These are phyloP conservation scores for Chenopodium quinoa DNA, from an alignment of 148 eudicot genomes.

Conservation along the genomic window DNA sequence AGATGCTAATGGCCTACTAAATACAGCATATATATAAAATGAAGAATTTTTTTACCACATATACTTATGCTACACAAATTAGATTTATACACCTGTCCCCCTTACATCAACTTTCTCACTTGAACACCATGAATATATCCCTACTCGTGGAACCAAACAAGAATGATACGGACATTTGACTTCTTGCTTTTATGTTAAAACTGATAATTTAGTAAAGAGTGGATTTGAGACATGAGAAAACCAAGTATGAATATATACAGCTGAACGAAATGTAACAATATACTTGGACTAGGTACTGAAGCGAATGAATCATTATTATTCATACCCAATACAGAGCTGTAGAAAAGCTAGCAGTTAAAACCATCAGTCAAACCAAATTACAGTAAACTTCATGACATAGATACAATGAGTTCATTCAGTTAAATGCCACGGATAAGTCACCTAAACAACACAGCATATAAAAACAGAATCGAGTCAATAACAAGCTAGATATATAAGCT, in stretches of 20 bases:
- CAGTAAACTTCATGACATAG: not conserved
- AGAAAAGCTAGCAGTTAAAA: not conserved
- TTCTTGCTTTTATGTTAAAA: not conserved
- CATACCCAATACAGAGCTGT: not conserved
- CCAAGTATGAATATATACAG: not conserved
- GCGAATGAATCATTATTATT: not conserved
- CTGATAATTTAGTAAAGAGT: not conserved
- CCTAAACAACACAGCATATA: not conserved
- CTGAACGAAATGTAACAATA: not conserved
- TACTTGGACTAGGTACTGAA: not conserved
- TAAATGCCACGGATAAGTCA: not conserved
- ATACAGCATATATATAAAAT: not conserved
- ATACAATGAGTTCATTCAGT: not conserved
- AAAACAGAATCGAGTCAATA: not conserved
- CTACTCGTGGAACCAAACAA: not conserved
- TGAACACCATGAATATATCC: not conserved
- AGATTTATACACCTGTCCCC: not conserved
- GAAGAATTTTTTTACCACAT: not conserved
- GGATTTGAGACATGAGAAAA: not conserved
- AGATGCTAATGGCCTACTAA: not conserved
- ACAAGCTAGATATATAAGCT: constrained; percentile 3
- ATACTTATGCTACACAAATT: not conserved
- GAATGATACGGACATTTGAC: not conserved
- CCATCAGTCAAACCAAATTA: not conserved
- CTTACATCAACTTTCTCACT: not conserved